phyloP scores from a whole-genome alignment of 345 rosid species.

The Odontarrhena argentea region DNA sequence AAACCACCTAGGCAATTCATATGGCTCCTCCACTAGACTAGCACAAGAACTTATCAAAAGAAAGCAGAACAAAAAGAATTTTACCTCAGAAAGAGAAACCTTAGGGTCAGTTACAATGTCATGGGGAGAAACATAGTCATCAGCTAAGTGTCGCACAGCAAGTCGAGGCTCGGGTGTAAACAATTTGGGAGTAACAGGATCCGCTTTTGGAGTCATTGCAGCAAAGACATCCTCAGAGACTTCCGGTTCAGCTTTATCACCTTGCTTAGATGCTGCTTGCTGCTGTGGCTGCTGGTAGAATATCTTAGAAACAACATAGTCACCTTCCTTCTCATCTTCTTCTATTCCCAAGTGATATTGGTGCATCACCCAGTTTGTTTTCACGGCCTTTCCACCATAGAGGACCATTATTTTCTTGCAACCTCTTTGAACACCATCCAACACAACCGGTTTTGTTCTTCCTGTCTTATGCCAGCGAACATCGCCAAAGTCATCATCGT shows the following conservation, averaged over 20 bases:
- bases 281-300: constrained; percentile 83
- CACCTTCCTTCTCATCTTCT: constrained; percentile 88
- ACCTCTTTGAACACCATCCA: constrained; percentile 80
- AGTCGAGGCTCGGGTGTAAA: constrained; percentile 69
- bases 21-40: constrained; percentile 9
- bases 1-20: not conserved
- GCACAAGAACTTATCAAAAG: constrained; percentile 1
- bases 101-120: constrained; percentile 32
- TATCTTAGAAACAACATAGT: constrained; percentile 83
- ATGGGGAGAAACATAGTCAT: constrained; percentile 28
- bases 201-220: constrained; percentile 49
- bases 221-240: constrained; percentile 44
- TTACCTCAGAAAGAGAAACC: constrained; percentile 55
- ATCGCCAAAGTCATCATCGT: constrained; percentile 73
- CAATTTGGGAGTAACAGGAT: constrained; percentile 76
- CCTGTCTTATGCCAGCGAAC: constrained; percentile 99
- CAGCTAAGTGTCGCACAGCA: constrained; percentile 42
- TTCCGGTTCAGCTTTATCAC: constrained; percentile 63
- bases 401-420: constrained; percentile 97
- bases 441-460: constrained; percentile 71
- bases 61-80: constrained; percentile 12
- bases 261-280: constrained; percentile 43
- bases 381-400: constrained; percentile 81
- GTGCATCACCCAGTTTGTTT: constrained; percentile 98
- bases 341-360: constrained; percentile 91